Percentiles rank a stretch among this genome's conserved stretches.
Conservation (phyloP, 208 protist genomes). For the Leishmania arabica region DNA sequence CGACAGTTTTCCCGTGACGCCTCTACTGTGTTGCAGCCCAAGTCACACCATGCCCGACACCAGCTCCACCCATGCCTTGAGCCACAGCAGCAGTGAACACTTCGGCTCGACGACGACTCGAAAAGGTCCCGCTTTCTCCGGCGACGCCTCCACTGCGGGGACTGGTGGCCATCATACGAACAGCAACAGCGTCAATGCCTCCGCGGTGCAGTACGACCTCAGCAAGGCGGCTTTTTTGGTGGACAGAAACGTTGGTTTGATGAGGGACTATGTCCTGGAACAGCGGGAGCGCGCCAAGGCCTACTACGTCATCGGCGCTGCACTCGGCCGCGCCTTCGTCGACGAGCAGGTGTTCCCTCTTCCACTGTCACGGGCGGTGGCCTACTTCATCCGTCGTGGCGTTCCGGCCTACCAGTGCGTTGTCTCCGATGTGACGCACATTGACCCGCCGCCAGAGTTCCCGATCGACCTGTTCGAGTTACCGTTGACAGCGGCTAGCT, state of each 20-base stretch:
- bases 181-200: background rate
- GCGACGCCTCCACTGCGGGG: background rate
- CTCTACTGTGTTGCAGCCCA: slow-evolving; percentile 13
- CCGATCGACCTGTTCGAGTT: slow-evolving; percentile 76
- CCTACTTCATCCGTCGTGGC: slow-evolving; percentile 63
- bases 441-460: slow-evolving; percentile 34
- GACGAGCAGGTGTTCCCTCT: slow-evolving; percentile 83
- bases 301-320: slow-evolving; percentile 78
- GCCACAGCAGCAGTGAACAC: background rate
- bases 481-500: slow-evolving; percentile 44
- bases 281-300: slow-evolving; percentile 44
- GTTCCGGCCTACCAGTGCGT: slow-evolving; percentile 42
- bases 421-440: slow-evolving; percentile 22
- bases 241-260: slow-evolving; percentile 21
- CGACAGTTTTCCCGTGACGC: slow-evolving; percentile 20
- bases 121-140: background rate
- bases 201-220: slow-evolving; percentile 12
- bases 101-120: background rate
- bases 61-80: background rate
- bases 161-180: background rate
- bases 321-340: slow-evolving; percentile 76
- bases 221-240: slow-evolving; percentile 24
- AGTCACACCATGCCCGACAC: slow-evolving; percentile 14
- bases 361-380: slow-evolving; percentile 62
- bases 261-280: slow-evolving; percentile 53